Percentiles rank a stretch among this genome's conserved stretches.
These are phyloP conservation scores for Magnusiomyces fungicola DNA, from an alignment of 1,139 yeast species.

Conservation along the genomic window DNA sequence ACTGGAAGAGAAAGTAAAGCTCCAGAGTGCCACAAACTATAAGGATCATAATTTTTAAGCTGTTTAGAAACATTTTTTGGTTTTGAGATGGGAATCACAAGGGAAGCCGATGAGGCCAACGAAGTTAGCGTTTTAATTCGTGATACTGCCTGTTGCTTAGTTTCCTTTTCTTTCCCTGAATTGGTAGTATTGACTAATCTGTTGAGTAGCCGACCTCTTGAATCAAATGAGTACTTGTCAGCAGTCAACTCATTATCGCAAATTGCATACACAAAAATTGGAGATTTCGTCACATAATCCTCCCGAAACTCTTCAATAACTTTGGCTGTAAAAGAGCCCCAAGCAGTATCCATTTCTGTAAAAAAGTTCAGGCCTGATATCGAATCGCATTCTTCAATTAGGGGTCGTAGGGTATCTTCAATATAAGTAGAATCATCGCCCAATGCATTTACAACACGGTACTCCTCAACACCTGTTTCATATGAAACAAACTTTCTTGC, in stretches of 20 bases:
- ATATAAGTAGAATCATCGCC: conserved; percentile 39
- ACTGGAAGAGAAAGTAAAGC: conserved; percentile 26
- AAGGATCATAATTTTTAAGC: conserved; percentile 14
- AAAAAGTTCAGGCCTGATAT: conserved; percentile 63
- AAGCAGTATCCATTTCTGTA: conserved; percentile 64
- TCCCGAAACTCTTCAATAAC: conserved; percentile 53
- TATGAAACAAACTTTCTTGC: conserved; percentile 35
- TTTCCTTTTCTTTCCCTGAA: conserved; percentile 13
- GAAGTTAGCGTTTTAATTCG: conserved; percentile 44
- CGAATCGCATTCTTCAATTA: conserved; percentile 71
- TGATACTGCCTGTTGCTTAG: conserved; percentile 29
- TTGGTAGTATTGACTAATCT: background rate
- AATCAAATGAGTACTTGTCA: conserved; percentile 2
- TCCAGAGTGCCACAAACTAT: conserved; percentile 26
- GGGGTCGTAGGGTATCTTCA: conserved; percentile 52
- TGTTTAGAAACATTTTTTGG: conserved; percentile 19
- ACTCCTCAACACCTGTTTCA: conserved; percentile 46
- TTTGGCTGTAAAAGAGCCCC: conserved; percentile 72
- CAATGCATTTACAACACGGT: conserved; percentile 29
- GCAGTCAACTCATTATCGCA: conserved; percentile 24
- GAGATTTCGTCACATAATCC: conserved; percentile 59
- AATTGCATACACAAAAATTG: conserved; percentile 52
- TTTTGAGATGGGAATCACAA: conserved; percentile 45
- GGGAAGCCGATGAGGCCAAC: conserved; percentile 40
- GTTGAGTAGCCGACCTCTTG: background rate